Percentiles rank a stretch among this genome's conserved stretches.
Evolutionary conservation across 441 rosid species (phyloP).

Genomic region (Jatropha multifida): DNA sequence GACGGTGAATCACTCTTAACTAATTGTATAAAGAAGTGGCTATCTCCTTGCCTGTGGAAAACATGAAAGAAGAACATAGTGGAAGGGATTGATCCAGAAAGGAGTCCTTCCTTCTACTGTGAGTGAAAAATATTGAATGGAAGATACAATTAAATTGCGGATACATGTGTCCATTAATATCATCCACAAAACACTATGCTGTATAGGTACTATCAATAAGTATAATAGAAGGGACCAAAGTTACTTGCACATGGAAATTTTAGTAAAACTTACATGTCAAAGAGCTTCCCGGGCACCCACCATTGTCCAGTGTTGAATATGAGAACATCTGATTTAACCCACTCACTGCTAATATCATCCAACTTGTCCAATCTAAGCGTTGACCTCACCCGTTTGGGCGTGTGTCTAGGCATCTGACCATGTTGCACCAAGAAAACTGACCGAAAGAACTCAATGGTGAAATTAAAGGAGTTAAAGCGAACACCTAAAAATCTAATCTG

Average conservation of each 20-base stretch:
- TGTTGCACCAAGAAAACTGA: slow-evolving; percentile 77
- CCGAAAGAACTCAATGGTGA: slow-evolving; percentile 70
- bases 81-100: no score
- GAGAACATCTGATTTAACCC: slow-evolving; percentile 67
- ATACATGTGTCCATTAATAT: slow-evolving; percentile 12
- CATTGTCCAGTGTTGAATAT: slow-evolving; percentile 84
- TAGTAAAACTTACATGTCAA: slow-evolving; percentile 52
- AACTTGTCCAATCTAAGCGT: slow-evolving; percentile 56
- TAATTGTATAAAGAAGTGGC: no score
- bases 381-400: slow-evolving; percentile 64
- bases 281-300: slow-evolving; percentile 91
- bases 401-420: slow-evolving; percentile 53
- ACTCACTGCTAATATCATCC: slow-evolving; percentile 58
- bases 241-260: neutral
- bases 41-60: no score
- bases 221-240: neutral
- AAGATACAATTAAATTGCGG: no score
- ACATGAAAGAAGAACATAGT: no score
- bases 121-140: no score
- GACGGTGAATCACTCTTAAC: neutral
- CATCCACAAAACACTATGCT: neutral
- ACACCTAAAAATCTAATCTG: slow-evolving; percentile 65
- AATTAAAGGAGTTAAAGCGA: slow-evolving; percentile 59
- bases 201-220: neutral
- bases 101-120: no score